phyloP scores from a whole-genome alignment of 345 rosid species.

The Jatropha curcas region DNA sequence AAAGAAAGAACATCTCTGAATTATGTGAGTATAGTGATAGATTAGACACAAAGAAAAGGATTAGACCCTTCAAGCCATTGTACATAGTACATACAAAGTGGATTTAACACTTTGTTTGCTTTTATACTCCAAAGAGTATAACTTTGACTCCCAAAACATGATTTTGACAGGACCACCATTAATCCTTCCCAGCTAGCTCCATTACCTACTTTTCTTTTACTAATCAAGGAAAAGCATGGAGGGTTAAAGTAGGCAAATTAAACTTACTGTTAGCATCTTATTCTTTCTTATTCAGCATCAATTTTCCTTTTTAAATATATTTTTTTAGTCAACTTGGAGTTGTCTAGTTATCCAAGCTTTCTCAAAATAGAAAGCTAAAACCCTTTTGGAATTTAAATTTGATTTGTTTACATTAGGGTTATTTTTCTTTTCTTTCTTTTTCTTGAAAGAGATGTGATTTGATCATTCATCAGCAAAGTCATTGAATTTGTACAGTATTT shows the following conservation, averaged over 20 bases:
- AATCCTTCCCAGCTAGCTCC: neutral
- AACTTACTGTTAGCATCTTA: neutral
- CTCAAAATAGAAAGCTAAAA: neutral
- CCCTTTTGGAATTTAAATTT: neutral
- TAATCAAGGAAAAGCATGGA: neutral
- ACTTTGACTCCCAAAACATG: neutral
- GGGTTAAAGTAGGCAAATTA: neutral
- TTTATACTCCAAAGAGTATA: neutral
- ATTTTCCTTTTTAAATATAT: neutral
- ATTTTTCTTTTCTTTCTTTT: neutral
- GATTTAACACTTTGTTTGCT: neutral
- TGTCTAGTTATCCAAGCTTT: neutral
- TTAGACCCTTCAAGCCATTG: neutral
- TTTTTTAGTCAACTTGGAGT: constrained; percentile 1
- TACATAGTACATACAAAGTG: neutral
- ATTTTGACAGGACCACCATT: neutral
- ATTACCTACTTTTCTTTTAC: no score
- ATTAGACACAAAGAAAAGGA: neutral
- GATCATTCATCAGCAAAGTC: neutral
- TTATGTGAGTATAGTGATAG: neutral
- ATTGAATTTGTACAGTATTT: neutral
- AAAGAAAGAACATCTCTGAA: neutral
- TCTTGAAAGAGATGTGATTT: neutral
- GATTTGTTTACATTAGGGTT: neutral
- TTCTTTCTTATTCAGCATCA: neutral